These are phyloP conservation scores for Kwoniella botswanensis DNA, from an alignment of 768 basidiomycete genomes.

Conservation along the genomic window DNA sequence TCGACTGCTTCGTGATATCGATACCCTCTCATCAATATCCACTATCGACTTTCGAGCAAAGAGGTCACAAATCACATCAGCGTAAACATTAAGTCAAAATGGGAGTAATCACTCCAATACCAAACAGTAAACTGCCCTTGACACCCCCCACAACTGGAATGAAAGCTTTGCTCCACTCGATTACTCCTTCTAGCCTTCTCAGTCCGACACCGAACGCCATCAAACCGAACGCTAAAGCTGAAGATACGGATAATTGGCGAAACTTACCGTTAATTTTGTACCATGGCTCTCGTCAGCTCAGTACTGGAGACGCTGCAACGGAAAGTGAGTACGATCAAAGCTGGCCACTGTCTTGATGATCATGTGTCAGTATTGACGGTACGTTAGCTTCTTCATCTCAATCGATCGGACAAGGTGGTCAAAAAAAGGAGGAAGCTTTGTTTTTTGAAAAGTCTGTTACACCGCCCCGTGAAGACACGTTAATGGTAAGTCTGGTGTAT, in stretches of 20 bases:
- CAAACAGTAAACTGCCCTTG: not conserved
- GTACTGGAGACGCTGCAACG: too few species aligned
- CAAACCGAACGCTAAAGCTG: not conserved
- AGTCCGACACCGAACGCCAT: not conserved
- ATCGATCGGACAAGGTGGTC: not conserved
- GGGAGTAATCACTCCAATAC: not conserved
- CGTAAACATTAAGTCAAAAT: not conserved
- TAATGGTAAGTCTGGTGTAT: not conserved
- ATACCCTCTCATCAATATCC: not conserved
- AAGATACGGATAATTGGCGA: not conserved
- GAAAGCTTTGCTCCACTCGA: not conserved
- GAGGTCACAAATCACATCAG: not conserved
- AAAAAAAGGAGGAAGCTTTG: not conserved
- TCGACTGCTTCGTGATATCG: too few species aligned
- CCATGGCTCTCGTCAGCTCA: conserved; percentile 13
- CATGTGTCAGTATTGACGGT: too few species aligned
- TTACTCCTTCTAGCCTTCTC: not conserved
- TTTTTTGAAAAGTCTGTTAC: not conserved
- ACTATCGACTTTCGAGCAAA: too few species aligned
- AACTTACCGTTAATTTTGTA: not conserved
- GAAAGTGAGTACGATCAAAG: too few species aligned
- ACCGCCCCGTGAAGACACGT: not conserved
- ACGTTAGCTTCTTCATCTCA: not conserved
- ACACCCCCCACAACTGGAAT: not conserved
- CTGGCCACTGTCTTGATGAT: too few species aligned